Evolutionary conservation across 1,284 basidiomycete species (phyloP).

Genomic region (Grifola frondosa): DNA sequence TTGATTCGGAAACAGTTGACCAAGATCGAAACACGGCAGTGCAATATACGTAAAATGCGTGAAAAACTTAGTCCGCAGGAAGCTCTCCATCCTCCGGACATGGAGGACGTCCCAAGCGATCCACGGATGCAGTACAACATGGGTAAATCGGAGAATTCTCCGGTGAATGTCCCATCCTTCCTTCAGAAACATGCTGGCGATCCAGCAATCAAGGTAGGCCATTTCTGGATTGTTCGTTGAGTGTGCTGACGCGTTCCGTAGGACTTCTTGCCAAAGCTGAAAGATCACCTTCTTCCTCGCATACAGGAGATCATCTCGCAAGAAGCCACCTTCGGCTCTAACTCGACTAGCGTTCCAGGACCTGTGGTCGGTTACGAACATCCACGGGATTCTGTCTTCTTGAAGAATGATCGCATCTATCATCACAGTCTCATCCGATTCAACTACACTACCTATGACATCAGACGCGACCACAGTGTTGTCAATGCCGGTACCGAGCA

Average conservation of each 20-base stretch:
- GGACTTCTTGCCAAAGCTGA: neutral
- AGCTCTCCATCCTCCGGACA: neutral
- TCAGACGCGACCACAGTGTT: neutral
- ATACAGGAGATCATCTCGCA: neutral
- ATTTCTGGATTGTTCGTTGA: too few species aligned
- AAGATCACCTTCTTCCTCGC: neutral
- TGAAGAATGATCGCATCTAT: neutral
- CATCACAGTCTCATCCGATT: neutral
- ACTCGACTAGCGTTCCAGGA: too few species aligned
- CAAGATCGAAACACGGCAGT: neutral
- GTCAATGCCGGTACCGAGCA: conserved; percentile 1
- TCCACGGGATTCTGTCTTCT: neutral
- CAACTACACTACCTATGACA: neutral
- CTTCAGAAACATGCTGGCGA: neutral
- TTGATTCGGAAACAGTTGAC: neutral
- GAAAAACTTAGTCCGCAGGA: neutral
- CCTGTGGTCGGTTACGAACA: too few species aligned
- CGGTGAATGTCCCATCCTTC: neutral
- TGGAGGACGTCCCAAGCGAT: neutral
- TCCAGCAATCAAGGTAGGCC: neutral
- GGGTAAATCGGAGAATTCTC: neutral
- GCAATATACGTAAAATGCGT: neutral
- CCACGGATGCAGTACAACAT: neutral
- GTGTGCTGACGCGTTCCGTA: too few species aligned
- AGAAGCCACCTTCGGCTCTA: too few species aligned